These are phyloP conservation scores for Lasiosphaeris hirsuta DNA, from an alignment of 495 filamentous ascomycete species.

Conservation along the genomic window DNA sequence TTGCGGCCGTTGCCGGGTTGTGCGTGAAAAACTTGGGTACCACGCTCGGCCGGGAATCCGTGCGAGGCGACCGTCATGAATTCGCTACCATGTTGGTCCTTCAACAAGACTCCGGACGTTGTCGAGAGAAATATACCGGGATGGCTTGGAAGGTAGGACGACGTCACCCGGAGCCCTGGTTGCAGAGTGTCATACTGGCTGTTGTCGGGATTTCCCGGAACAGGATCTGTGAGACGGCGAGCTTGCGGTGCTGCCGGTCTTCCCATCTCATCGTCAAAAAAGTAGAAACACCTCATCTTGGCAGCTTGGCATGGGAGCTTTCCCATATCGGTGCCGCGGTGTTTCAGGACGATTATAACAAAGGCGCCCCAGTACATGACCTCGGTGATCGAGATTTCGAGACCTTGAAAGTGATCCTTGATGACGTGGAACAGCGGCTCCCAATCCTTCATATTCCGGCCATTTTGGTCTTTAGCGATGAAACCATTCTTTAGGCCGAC, in stretches of 20 bases:
- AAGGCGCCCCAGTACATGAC: not conserved
- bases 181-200: not conserved
- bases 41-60: constrained; percentile 14
- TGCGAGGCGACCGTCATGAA: constrained; percentile 17
- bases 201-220: not conserved
- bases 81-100: constrained; percentile 8
- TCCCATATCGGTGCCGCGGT: not conserved
- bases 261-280: not conserved
- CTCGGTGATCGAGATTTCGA: constrained; percentile 4
- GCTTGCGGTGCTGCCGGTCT: not conserved
- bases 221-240: not conserved
- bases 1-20: constrained; percentile 6
- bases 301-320: not conserved
- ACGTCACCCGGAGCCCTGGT: constrained; percentile 34
- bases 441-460: constrained; percentile 3
- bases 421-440: constrained; percentile 1
- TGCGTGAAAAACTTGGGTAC: constrained; percentile 11
- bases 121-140: constrained; percentile 11
- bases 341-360: not conserved
- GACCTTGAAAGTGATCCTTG: constrained; percentile 4
- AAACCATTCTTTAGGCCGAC: not conserved
- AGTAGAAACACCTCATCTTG: not conserved
- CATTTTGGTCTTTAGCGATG: constrained; percentile 5
- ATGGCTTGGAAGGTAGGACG: constrained; percentile 6
- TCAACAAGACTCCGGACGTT: constrained; percentile 10